phyloP scores from a whole-genome alignment of 1,284 basidiomycete species.

The Pseudozyma sp. region DNA sequence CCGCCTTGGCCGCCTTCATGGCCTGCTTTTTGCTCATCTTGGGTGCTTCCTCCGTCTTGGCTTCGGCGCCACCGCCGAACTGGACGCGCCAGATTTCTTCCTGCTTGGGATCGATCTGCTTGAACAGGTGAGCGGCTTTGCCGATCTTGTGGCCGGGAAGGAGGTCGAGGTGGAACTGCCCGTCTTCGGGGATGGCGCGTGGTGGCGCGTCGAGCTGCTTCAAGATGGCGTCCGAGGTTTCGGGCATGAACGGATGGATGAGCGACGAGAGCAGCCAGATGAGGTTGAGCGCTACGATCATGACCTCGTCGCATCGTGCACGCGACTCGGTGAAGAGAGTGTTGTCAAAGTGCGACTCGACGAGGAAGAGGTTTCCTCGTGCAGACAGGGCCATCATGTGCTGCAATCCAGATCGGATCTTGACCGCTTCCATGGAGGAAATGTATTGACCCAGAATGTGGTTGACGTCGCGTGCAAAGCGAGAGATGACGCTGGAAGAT shows the following conservation, averaged over 20 bases:
- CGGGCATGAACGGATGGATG: constrained; percentile 96
- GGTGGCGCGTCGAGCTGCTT: constrained; percentile 89
- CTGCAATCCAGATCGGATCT: constrained; percentile 86
- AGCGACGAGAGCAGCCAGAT: constrained; percentile 90
- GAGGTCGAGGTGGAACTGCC: constrained; percentile 78
- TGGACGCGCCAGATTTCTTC: constrained; percentile 83
- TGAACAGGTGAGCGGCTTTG: constrained; percentile 89
- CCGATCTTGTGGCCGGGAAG: constrained; percentile 87
- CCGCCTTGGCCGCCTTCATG: constrained; percentile 63
- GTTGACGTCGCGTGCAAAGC: constrained; percentile 85
- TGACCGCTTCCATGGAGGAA: constrained; percentile 89
- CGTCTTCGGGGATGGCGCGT: constrained; percentile 74
- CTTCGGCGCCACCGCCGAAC: constrained; percentile 77
- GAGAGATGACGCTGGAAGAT: constrained; percentile 41
- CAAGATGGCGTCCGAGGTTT: constrained; percentile 84
- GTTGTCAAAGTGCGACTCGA: constrained; percentile 91
- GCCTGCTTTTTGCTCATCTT: constrained; percentile 65
- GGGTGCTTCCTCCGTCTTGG: constrained; percentile 44
- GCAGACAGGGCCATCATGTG: constrained; percentile 89
- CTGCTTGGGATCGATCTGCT: constrained; percentile 91
- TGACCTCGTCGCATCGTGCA: constrained; percentile 86
- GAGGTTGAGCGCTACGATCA: constrained; percentile 88
- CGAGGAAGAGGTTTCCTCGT: constrained; percentile 93
- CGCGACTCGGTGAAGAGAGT: constrained; percentile 84
- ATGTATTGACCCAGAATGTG: constrained; percentile 82